Evolutionary conservation across 2,329 filamentous ascomycete genomes (phyloP), one percentile per base, ranked within the genome.

Genomic region (Fusarium illudens): DNA sequence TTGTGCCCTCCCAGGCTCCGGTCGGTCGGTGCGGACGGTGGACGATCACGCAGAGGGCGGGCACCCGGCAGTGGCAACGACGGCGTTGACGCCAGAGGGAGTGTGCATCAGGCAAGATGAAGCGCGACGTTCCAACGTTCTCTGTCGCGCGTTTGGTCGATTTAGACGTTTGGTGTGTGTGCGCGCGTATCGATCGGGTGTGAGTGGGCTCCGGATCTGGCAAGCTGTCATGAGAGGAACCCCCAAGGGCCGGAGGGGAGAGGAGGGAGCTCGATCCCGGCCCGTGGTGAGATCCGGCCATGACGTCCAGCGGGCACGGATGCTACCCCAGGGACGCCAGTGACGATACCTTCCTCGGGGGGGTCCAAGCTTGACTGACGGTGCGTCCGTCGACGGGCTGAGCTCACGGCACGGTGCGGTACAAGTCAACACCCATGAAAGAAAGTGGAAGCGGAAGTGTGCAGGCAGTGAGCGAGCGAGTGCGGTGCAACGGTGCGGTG

Each of bases 171-270:
- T 64, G 59, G 59, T 70, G 59, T 63, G 42, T 57, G 59, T n/a
- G 58, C 44, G 49, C 52, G 59, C 58, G 59, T 60, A 70, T 69
- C 63, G 67, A 69, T 69, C 63, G 55, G 56, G 63, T 67, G 67
- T 70, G 66, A 39, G 67, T 69, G 63, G 65, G 33, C 59, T 64
- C 62, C 64, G 52, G 67, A 70, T 70, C 67, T 69, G 52, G 63
- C 61, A 66, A 64, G 56, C 67, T 69, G 67, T 69, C 67, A 69
- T 67, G 51, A 67, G 51, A 52, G 63, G 67, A 70, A 67, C 67
- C 67, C 55, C 39, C 39, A 44, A 53, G 52, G n/a, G 54, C 49
- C 49, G 50, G 62, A 69, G 53, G 51, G 39, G 37, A 42, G 62
- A 69, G 53, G 42, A 39, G 33, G 51, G 33, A 67, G 66, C 46